Conservation (phyloP, 2,329 filamentous ascomycete species). For the Immersiporthe knoxdaviesiana region DNA sequence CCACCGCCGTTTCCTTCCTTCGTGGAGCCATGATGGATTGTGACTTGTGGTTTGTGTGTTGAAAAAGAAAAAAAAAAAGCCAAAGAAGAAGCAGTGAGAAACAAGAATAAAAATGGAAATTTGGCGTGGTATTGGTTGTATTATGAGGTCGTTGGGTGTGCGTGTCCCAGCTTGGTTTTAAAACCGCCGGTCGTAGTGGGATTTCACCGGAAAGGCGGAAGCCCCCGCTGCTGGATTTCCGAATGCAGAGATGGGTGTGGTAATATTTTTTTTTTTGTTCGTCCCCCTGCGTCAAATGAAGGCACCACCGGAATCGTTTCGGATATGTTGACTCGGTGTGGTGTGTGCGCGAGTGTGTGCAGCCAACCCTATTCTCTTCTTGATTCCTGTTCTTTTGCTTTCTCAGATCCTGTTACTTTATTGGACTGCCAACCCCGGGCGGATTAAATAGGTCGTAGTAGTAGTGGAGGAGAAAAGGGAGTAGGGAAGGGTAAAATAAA, state of each 20-base stretch:
- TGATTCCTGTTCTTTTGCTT: not conserved
- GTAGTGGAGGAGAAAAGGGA: not conserved
- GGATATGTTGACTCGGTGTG: not conserved
- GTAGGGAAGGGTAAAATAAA: not conserved
- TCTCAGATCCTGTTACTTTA: too few species aligned
- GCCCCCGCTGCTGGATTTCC: not conserved
- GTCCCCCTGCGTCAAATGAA: not conserved
- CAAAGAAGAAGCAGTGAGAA: too few species aligned
- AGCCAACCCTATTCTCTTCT: not conserved
- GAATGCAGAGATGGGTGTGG: too few species aligned
- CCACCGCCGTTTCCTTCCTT: constrained; percentile 42
- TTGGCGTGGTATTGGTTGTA: not conserved
- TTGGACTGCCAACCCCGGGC: not conserved
- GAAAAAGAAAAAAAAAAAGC: not conserved
- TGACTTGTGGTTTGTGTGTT: not conserved
- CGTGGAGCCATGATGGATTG: constrained; percentile 32
- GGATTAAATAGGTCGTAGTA: not conserved
- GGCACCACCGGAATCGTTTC: not conserved
- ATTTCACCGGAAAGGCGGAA: not conserved
- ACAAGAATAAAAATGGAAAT: not conserved
- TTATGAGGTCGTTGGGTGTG: not conserved
- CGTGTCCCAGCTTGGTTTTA: not conserved
- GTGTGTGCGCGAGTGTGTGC: too few species aligned
- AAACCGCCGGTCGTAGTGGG: not conserved
- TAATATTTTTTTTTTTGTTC: not conserved